Percentiles rank a stretch among this genome's conserved stretches.
Evolutionary conservation across 1,284 basidiomycete species (phyloP).

Genomic region (Ceratobasidium sp.): DNA sequence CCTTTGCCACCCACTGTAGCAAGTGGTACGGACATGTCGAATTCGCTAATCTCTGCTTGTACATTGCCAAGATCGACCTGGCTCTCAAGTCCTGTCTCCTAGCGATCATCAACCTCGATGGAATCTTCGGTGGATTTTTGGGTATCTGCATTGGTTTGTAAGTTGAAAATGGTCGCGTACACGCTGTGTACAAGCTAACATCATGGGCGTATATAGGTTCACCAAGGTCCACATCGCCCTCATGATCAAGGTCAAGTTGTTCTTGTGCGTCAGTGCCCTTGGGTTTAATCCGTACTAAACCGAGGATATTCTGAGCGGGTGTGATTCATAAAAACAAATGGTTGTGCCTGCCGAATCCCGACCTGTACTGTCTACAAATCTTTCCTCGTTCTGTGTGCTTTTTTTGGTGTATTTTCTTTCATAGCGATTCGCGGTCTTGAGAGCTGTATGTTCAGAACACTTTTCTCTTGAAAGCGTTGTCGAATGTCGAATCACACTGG

Average conservation of each 20-base stretch:
- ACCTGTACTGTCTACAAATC: too few species aligned
- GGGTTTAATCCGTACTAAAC: slow-evolving; percentile 8
- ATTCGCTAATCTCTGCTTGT: background rate
- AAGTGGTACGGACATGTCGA: slow-evolving; percentile 29
- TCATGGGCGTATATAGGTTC: background rate
- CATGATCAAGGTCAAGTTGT: slow-evolving; percentile 21
- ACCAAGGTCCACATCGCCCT: slow-evolving; percentile 22
- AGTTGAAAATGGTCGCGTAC: background rate
- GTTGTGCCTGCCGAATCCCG: too few species aligned
- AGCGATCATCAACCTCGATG: slow-evolving; percentile 23
- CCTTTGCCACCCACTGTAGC: slow-evolving; percentile 34
- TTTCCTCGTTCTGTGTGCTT: too few species aligned
- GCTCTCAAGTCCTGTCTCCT: slow-evolving; percentile 23
- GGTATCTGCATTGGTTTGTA: slow-evolving; percentile 30
- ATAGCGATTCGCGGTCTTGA: too few species aligned
- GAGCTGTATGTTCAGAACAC: too few species aligned
- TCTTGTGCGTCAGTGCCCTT: slow-evolving; percentile 26
- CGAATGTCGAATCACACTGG: too few species aligned
- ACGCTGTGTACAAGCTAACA: too few species aligned
- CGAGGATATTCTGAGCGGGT: too few species aligned
- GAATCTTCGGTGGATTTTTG: slow-evolving; percentile 15
- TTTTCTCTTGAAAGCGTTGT: too few species aligned
- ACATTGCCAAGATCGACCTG: slow-evolving; percentile 30
- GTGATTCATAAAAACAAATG: too few species aligned
- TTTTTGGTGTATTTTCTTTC: too few species aligned